Evolutionary conservation across 331 rosid genomes (phyloP).

Genomic region (Malus hybrid): DNA sequence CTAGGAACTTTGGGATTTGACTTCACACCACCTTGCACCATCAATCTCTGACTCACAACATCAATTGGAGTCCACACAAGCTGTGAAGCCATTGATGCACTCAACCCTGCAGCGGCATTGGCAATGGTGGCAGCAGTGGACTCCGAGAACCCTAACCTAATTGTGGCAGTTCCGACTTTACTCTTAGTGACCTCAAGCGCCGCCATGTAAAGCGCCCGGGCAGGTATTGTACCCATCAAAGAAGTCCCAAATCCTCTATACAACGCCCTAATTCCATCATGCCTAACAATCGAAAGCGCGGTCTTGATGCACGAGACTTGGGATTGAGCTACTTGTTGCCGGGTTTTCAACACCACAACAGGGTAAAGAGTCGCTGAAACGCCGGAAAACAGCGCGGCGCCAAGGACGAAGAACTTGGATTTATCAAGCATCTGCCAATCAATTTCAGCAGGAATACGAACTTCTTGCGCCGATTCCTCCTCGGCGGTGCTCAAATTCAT

Average conservation of each 20-base stretch:
- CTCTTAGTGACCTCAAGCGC: constrained; percentile 84
- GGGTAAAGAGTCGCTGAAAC: constrained; percentile 77
- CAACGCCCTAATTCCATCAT: constrained; percentile 67
- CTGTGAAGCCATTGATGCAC: constrained; percentile 78
- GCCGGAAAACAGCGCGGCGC: constrained; percentile 82
- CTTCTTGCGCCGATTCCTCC: constrained; percentile 52
- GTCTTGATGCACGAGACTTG: constrained; percentile 54
- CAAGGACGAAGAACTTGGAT: constrained; percentile 76
- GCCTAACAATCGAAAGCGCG: constrained; percentile 50
- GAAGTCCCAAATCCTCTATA: constrained; percentile 92
- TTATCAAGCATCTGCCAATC: constrained; percentile 83
- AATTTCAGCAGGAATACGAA: constrained; percentile 75
- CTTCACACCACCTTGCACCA: constrained; percentile 56
- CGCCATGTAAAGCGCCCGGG: constrained; percentile 77
- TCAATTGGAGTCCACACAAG: constrained; percentile 87
- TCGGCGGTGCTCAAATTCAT: constrained; percentile 59
- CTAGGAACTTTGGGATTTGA: constrained; percentile 30
- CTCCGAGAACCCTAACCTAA: constrained; percentile 61
- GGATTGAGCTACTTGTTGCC: constrained; percentile 74
- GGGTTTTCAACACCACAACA: constrained; percentile 67
- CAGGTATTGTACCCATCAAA: constrained; percentile 74
- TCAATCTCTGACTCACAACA: constrained; percentile 79
- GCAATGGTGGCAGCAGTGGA: constrained; percentile 59
- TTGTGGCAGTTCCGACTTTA: constrained; percentile 60
- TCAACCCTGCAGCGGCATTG: constrained; percentile 72